Percentiles rank a stretch among this genome's conserved stretches.
Evolutionary conservation across 208 protist species (phyloP).

Genomic region (Leishmania turanica): DNA sequence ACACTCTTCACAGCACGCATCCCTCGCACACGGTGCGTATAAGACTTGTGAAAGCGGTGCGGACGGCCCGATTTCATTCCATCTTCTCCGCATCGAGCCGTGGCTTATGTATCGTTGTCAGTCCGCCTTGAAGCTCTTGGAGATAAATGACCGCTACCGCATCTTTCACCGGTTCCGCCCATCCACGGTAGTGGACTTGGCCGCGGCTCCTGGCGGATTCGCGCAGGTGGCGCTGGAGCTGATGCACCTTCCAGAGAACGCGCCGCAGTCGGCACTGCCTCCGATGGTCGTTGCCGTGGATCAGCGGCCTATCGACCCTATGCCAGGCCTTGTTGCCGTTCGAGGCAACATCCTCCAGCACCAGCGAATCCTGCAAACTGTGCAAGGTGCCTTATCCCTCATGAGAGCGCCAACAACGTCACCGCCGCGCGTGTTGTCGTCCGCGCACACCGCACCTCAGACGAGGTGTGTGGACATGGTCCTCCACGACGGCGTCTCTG

Average conservation of each 20-base stretch:
- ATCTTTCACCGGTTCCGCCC: constrained; percentile 37
- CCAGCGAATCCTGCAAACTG: constrained; percentile 14
- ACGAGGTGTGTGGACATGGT: constrained; percentile 45
- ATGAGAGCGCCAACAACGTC: background rate
- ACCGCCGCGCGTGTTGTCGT: background rate
- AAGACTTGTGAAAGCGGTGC: background rate
- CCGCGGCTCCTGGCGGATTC: constrained; percentile 75
- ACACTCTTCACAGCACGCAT: background rate
- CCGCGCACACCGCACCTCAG: background rate
- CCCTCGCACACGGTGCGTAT: background rate
- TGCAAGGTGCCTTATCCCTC: constrained; percentile 4
- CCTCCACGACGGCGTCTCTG: constrained; percentile 79
- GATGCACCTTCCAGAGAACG: constrained; percentile 29
- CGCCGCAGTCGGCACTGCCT: background rate
- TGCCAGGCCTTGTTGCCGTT: constrained; percentile 37
- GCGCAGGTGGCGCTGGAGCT: constrained; percentile 65
- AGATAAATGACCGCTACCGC: constrained; percentile 52
- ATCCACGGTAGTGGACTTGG: constrained; percentile 66
- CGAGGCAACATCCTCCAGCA: constrained; percentile 63
- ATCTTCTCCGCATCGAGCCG: background rate
- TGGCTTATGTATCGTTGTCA: constrained; percentile 50
- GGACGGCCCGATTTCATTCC: background rate
- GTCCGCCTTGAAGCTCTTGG: constrained; percentile 66
- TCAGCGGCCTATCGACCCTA: constrained; percentile 48
- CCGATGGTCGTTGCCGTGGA: constrained; percentile 73